Conservation (phyloP, 441 rosid genomes). For the Rhodomyrtus psidioides region DNA sequence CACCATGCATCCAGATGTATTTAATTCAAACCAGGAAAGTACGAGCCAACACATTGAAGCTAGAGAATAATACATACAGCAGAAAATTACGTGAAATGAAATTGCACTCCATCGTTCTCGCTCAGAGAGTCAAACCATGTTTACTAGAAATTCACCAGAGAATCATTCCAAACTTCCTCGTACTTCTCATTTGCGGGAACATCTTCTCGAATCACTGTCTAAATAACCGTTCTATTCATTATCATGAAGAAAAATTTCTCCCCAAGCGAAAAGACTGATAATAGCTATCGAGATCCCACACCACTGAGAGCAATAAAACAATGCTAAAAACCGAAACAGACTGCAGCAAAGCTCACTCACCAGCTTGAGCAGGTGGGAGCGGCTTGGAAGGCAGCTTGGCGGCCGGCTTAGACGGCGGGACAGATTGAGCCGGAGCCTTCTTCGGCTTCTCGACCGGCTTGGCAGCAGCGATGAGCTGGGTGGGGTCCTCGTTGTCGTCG, state of each 20-base stretch:
- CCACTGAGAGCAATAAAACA: neutral
- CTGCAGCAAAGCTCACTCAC: neutral
- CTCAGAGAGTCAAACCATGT: neutral
- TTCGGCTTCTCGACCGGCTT: conserved; percentile 4
- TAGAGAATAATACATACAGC: neutral
- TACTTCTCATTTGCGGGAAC: neutral
- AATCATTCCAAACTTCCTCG: neutral
- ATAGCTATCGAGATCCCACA: neutral
- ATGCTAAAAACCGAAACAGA: neutral
- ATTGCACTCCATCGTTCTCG: neutral
- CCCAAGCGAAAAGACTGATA: neutral
- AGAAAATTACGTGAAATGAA: neutral
- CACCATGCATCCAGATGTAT: neutral
- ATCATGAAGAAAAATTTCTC: neutral
- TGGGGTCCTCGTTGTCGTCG: conserved; percentile 14
- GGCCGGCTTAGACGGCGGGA: conserved; percentile 4
- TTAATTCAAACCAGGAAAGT: too few relatives aligned
- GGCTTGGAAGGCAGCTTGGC: conserved; percentile 18
- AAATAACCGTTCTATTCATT: neutral
- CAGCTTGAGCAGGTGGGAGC: conserved; percentile 12
- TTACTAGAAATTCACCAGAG: neutral
- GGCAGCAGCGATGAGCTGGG: conserved; percentile 11
- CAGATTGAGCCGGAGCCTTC: neutral
- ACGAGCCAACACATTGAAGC: neutral
- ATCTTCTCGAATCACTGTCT: neutral